Evolutionary conservation across 2,329 filamentous ascomycete genomes (phyloP).

Genomic region (Thielaviopsis cerberus): DNA sequence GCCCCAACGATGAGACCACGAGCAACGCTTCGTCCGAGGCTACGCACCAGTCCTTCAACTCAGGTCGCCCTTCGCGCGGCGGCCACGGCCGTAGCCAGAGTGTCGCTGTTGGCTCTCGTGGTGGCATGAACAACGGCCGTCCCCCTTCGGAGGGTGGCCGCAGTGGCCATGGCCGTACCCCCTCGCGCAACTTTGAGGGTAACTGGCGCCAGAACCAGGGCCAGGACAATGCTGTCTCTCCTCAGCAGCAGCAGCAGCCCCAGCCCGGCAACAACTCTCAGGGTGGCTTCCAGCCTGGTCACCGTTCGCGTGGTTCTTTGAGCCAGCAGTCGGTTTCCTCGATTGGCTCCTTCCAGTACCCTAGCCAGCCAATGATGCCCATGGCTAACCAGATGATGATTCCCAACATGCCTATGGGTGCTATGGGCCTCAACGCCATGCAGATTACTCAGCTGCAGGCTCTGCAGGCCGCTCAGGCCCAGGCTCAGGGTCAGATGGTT

Average conservation of each 20-base stretch:
- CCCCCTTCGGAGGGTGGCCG: slow-evolving; percentile 53
- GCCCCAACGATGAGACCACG: slow-evolving; percentile 34
- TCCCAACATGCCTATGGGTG: slow-evolving; percentile 55
- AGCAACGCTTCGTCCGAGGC: slow-evolving; percentile 19
- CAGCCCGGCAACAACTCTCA: slow-evolving; percentile 24
- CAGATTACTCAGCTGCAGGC: slow-evolving; percentile 83
- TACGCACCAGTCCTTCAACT: slow-evolving; percentile 17
- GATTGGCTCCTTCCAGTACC: slow-evolving; percentile 77
- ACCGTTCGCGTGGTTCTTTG: slow-evolving; percentile 69
- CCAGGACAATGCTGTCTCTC: slow-evolving; percentile 25
- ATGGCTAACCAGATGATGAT: slow-evolving; percentile 74
- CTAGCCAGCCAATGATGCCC: slow-evolving; percentile 72
- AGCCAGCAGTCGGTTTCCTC: slow-evolving; percentile 64
- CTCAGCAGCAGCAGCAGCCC: slow-evolving; percentile 38
- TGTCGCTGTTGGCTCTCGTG: slow-evolving; percentile 60
- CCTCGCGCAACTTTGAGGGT: slow-evolving; percentile 87
- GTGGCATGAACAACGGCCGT: slow-evolving; percentile 36
- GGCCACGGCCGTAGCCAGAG: slow-evolving; percentile 70
- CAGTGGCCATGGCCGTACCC: slow-evolving; percentile 62
- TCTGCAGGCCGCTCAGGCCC: slow-evolving; percentile 65
- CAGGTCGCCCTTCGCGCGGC: slow-evolving; percentile 29
- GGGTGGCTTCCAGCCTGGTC: slow-evolving; percentile 72
- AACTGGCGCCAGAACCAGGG: slow-evolving; percentile 71
- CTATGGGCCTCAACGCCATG: slow-evolving; percentile 72
- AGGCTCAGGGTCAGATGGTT: slow-evolving; percentile 53